phyloP scores from a whole-genome alignment of 352 stramenopile species.

The Pythium aristosporum region DNA sequence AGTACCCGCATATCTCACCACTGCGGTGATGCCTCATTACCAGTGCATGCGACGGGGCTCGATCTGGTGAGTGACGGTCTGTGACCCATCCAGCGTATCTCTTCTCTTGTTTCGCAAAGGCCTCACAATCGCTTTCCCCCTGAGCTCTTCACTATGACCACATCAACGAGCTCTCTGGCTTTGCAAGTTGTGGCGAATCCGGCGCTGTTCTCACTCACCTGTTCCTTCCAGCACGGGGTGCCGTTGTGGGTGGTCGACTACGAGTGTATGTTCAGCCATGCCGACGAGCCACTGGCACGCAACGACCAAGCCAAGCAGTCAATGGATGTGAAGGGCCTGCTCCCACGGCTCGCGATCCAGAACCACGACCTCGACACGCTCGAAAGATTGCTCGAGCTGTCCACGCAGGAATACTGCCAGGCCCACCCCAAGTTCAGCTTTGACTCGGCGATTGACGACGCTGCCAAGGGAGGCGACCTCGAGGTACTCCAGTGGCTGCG shows the following conservation, averaged over 20 bases:
- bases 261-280: slow-evolving; percentile 7
- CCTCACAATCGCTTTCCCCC: not conserved
- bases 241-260: slow-evolving; percentile 13
- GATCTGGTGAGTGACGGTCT: slow-evolving; percentile 10
- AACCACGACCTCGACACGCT: slow-evolving; percentile 16
- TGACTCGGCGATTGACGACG: not conserved
- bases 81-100: not conserved
- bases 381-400: slow-evolving; percentile 1
- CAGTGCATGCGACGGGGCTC: not conserved
- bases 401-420: not conserved
- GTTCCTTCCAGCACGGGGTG: slow-evolving; percentile 17
- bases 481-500: slow-evolving; percentile 18
- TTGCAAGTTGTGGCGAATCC: slow-evolving; percentile 9
- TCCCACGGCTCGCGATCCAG: slow-evolving; percentile 16
- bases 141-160: not conserved
- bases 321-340: not conserved
- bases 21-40: slow-evolving; percentile 9
- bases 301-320: slow-evolving; percentile 5
- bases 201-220: slow-evolving; percentile 9
- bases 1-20: no score
- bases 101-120: not conserved
- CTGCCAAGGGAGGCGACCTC: not conserved
- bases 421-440: slow-evolving; percentile 15
- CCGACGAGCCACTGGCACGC: not conserved
- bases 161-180: not conserved